Conservation (phyloP, 2,329 filamentous ascomycete species). For the Aureobasidium sp. region DNA sequence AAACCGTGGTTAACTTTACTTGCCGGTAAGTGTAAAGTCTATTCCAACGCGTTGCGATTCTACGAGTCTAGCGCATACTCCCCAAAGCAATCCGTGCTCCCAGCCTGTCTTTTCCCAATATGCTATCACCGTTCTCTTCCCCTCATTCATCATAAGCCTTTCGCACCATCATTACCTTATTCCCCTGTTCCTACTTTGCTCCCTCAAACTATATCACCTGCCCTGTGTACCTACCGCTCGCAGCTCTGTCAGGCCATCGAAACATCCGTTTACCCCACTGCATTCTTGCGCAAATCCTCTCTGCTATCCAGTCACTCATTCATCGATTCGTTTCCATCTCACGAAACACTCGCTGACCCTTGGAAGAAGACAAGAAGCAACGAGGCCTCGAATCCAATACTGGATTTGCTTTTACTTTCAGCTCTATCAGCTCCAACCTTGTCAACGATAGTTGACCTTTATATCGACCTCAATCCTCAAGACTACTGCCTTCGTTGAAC, state of each 20-base stretch:
- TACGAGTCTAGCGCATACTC: constrained; percentile 12
- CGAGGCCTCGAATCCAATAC: neutral
- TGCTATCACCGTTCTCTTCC: constrained; percentile 16
- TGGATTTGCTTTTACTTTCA: neutral
- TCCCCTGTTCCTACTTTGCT: neutral
- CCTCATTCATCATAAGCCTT: constrained; percentile 14
- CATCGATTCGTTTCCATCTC: neutral
- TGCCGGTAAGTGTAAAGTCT: constrained; percentile 15
- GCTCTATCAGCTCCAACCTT: neutral
- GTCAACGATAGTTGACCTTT: constrained; percentile 1
- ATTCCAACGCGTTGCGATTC: constrained; percentile 5
- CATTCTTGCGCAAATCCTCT: neutral
- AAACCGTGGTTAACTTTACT: constrained; percentile 4
- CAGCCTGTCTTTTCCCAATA: constrained; percentile 6
- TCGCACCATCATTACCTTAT: neutral
- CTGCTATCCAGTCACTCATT: neutral
- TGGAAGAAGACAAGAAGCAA: neutral
- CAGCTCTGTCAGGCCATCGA: neutral
- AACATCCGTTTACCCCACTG: neutral
- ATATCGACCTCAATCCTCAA: neutral
- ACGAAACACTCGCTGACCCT: neutral
- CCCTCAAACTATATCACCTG: neutral
- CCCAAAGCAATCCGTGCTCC: constrained; percentile 12
- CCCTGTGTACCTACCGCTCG: neutral
- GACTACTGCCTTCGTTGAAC: constrained; percentile 1